phyloP scores from a whole-genome alignment of 768 basidiomycete species.

The Imleria badia region DNA sequence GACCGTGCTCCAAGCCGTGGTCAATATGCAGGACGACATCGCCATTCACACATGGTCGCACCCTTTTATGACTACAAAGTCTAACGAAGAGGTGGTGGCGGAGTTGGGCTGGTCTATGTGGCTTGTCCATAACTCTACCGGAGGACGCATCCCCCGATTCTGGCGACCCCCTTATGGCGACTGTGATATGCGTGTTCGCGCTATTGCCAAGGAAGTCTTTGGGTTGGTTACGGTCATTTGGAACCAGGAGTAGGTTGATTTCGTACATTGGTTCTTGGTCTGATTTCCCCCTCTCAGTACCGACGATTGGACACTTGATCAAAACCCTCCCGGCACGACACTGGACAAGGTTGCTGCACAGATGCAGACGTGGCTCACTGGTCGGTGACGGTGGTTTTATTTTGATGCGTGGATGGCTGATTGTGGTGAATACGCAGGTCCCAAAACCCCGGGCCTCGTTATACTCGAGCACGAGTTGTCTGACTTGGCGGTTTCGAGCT shows the following conservation, averaged over 20 bases:
- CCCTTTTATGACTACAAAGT: conserved; percentile 77
- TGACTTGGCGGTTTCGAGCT: conserved; percentile 57
- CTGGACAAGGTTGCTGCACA: conserved; percentile 42
- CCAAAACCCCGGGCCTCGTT: conserved; percentile 77
- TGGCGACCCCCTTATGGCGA: conserved; percentile 94
- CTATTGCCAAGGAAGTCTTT: conserved; percentile 86
- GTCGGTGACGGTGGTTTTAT: conserved; percentile 28
- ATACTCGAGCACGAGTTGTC: conserved; percentile 84
- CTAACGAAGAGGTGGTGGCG: conserved; percentile 65
- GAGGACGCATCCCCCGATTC: conserved; percentile 70
- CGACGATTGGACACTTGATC: conserved; percentile 68
- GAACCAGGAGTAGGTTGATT: conserved; percentile 76
- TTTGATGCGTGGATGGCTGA: neutral
- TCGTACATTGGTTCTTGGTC: neutral
- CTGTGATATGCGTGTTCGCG: conserved; percentile 76
- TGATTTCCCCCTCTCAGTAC: conserved; percentile 45
- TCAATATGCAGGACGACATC: conserved; percentile 40
- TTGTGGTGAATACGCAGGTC: conserved; percentile 32
- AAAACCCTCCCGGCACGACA: conserved; percentile 41
- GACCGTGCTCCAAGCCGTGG: conserved; percentile 52
- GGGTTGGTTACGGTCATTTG: conserved; percentile 83
- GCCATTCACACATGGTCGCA: conserved; percentile 62
- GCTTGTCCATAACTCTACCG: conserved; percentile 76
- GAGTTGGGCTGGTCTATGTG: conserved; percentile 80
- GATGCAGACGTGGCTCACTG: conserved; percentile 58